Conservation (phyloP, 2,329 filamentous ascomycete genomes). For the Xylaria sp. region DNA sequence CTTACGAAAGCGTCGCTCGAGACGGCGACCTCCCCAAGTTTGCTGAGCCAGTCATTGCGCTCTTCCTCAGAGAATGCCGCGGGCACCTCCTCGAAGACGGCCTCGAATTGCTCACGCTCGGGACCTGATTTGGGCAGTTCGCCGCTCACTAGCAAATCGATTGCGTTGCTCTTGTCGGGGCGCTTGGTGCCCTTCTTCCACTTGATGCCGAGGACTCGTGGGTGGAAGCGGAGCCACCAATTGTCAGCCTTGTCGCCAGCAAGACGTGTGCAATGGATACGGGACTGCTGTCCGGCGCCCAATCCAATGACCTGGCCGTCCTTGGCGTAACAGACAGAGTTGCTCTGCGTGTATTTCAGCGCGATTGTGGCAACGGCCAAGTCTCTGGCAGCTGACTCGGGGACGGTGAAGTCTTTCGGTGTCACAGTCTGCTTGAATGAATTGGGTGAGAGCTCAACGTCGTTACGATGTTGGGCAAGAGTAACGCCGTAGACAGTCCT, state of each 20-base stretch:
- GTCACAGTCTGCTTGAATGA: constrained; percentile 88
- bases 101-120: constrained; percentile 88
- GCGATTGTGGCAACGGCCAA: constrained; percentile 96
- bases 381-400: constrained; percentile 86
- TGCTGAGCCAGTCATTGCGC: constrained; percentile 83
- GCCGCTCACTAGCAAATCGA: constrained; percentile 92
- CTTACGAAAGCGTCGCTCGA: constrained; percentile 95
- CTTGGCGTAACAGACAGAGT: constrained; percentile 96
- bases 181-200: constrained; percentile 99
- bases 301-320: constrained; percentile 95
- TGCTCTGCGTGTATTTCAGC: constrained; percentile 98
- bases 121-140: constrained; percentile 84
- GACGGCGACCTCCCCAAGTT: constrained; percentile 83
- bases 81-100: constrained; percentile 89
- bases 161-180: constrained; percentile 97
- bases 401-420: constrained; percentile 81
- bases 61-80: constrained; percentile 83
- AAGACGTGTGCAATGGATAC: constrained; percentile 97
- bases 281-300: constrained; percentile 94
- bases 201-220: constrained; percentile 84
- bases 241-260: constrained; percentile 99
- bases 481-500: constrained; percentile 91
- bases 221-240: constrained; percentile 99
- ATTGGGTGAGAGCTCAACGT: constrained; percentile 83
- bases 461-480: constrained; percentile 91